Percentiles rank a stretch among this genome's conserved stretches.
phyloP scores from a whole-genome alignment of 2,329 filamentous ascomycete genomes.

The Domatiomyces catenatus region DNA sequence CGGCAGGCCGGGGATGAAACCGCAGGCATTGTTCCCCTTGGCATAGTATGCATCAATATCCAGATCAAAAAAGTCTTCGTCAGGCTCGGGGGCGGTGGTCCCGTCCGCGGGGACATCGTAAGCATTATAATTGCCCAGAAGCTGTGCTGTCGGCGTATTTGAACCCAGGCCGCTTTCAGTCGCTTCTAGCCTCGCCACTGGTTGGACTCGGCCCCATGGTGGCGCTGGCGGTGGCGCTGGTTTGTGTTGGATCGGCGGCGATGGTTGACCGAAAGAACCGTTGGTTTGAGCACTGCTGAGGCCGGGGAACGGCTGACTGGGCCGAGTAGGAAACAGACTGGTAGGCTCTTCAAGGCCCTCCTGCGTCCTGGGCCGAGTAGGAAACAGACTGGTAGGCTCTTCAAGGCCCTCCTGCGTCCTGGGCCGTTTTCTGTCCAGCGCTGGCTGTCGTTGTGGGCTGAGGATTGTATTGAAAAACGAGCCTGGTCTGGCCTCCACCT shows the following conservation, averaged over 20 bases:
- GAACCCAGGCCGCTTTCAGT: not conserved
- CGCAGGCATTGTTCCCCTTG: slow-evolving; percentile 16
- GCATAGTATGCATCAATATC: slow-evolving; percentile 15
- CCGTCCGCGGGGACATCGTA: not conserved
- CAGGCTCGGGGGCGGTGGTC: not conserved
- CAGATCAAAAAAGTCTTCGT: slow-evolving; percentile 16
- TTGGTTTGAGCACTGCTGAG: not conserved
- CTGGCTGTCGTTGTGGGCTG: not conserved
- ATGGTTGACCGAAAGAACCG: not conserved
- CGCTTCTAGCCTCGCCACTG: not conserved
- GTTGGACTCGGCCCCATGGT: not conserved
- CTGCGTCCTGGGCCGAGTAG: not conserved
- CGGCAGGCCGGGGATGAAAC: slow-evolving; percentile 14
- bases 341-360: not conserved
- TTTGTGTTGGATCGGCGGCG: not conserved
- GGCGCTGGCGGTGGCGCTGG: not conserved
- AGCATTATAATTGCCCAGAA: not conserved
- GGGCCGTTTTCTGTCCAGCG: not conserved
- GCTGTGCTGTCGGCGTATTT: not conserved
- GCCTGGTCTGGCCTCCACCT: not conserved
- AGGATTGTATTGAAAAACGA: not conserved
- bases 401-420: not conserved
- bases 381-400: not conserved
- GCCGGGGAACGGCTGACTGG: not conserved
- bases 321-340: not conserved